phyloP scores from a whole-genome alignment of 306 rosid species.

The Rosa multiflora region DNA sequence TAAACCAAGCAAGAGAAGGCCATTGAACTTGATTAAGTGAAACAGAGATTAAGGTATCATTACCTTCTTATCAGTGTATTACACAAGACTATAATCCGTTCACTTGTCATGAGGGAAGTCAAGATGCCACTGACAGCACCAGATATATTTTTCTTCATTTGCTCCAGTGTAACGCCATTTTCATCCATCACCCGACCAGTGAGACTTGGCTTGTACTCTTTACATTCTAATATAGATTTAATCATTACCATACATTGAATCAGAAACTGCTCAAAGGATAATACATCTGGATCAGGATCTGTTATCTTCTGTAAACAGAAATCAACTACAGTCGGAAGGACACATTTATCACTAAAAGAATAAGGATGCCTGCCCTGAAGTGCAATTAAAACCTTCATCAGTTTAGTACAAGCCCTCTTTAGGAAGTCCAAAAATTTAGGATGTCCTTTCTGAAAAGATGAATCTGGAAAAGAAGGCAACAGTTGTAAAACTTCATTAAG shows the following conservation, averaged over 20 bases:
- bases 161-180: conserved; percentile 70
- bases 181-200: conserved; percentile 93
- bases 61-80: conserved; percentile 84
- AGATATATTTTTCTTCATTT: conserved; percentile 82
- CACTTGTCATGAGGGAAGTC: conserved; percentile 78
- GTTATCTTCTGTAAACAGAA: conserved; percentile 86
- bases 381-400: conserved; percentile 86
- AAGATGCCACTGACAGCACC: conserved; percentile 72
- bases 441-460: conserved; percentile 63
- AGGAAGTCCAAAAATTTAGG: conserved; percentile 81
- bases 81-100: conserved; percentile 69
- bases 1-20: conserved; percentile 27
- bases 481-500: conserved; percentile 23
- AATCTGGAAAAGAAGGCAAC: conserved; percentile 57
- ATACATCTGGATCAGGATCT: conserved; percentile 71
- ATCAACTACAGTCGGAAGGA: conserved; percentile 74
- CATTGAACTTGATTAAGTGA: conserved; percentile 21
- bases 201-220: conserved; percentile 82
- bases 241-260: conserved; percentile 97
- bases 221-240: conserved; percentile 86
- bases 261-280: conserved; percentile 82
- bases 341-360: conserved; percentile 81
- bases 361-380: conserved; percentile 92
- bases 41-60: conserved; percentile 17
- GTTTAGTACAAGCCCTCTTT: conserved; percentile 77